These are phyloP conservation scores for Lactarius tabidus DNA, from an alignment of 768 basidiomycete genomes.

Conservation along the genomic window DNA sequence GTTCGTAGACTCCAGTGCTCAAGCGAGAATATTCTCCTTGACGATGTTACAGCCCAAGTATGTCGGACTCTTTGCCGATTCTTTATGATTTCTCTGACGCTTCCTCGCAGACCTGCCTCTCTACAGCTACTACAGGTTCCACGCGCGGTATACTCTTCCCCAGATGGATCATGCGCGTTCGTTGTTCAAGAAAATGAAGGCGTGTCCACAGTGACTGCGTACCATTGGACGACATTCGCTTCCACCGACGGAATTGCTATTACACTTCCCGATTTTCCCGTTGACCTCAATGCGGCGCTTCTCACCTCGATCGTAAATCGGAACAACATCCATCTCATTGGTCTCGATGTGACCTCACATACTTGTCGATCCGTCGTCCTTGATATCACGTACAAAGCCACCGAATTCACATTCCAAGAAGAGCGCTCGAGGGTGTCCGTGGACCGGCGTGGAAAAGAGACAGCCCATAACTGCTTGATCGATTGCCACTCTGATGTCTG, in stretches of 20 bases:
- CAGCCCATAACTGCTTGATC: conserved; percentile 38
- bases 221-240: conserved; percentile 57
- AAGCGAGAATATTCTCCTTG: conserved; percentile 50
- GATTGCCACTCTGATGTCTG: conserved; percentile 15
- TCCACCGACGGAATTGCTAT: conserved; percentile 43
- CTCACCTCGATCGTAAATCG: conserved; percentile 48
- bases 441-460: conserved; percentile 15
- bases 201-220: conserved; percentile 34
- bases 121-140: conserved; percentile 39
- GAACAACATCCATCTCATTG: conserved; percentile 41
- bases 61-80: too few species aligned
- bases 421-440: conserved; percentile 32
- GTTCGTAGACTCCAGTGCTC: conserved; percentile 42
- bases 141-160: conserved; percentile 40
- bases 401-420: conserved; percentile 53
- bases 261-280: conserved; percentile 30
- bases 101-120: conserved; percentile 40
- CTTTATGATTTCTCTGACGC: not conserved
- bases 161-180: conserved; percentile 54
- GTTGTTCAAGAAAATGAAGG: conserved; percentile 29
- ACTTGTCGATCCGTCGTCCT: conserved; percentile 43
- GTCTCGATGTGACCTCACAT: conserved; percentile 35
- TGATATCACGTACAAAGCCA: conserved; percentile 50
- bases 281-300: conserved; percentile 26
- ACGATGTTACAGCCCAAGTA: conserved; percentile 53